Percentiles rank a stretch among this genome's conserved stretches.
phyloP scores from a whole-genome alignment of 495 filamentous ascomycete genomes.

The Neurospora sp. region DNA sequence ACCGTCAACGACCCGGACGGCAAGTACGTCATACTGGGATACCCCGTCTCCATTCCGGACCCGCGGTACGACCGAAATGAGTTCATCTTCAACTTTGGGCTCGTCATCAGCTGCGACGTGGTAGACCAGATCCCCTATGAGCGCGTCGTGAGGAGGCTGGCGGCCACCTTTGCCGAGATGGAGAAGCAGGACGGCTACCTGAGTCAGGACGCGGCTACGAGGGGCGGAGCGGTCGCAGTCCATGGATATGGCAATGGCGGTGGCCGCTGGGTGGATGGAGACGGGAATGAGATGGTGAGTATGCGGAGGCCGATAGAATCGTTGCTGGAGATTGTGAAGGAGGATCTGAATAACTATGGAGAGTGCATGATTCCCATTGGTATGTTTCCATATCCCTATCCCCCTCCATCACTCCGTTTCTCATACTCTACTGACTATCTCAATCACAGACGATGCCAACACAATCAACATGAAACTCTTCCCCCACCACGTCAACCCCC shows the following conservation, averaged over 20 bases:
- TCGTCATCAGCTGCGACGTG: constrained; percentile 61
- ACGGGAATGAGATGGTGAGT: constrained; percentile 3
- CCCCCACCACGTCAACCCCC: constrained; percentile 66
- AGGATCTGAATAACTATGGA: constrained; percentile 92
- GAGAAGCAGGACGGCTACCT: constrained; percentile 81
- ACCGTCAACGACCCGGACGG: constrained; percentile 60
- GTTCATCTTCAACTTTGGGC: constrained; percentile 94
- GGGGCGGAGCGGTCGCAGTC: neutral
- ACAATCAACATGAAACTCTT: constrained; percentile 96
- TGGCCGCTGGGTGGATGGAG: constrained; percentile 15
- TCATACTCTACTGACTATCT: neutral
- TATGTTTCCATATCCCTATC: constrained; percentile 24
- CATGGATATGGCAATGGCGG: constrained; percentile 24
- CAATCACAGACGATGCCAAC: constrained; percentile 66
- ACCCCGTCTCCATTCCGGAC: constrained; percentile 77
- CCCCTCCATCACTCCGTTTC: neutral
- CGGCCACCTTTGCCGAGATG: constrained; percentile 71
- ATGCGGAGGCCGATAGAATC: constrained; percentile 56
- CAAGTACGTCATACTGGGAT: constrained; percentile 73
- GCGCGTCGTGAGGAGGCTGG: constrained; percentile 75
- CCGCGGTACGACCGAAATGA: constrained; percentile 78
- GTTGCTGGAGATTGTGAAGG: constrained; percentile 81
- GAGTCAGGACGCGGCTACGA: constrained; percentile 36
- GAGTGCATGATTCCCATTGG: constrained; percentile 96
- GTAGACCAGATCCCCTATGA: constrained; percentile 59